phyloP scores from a whole-genome alignment of 345 rosid species.

The Brassica cretica region DNA sequence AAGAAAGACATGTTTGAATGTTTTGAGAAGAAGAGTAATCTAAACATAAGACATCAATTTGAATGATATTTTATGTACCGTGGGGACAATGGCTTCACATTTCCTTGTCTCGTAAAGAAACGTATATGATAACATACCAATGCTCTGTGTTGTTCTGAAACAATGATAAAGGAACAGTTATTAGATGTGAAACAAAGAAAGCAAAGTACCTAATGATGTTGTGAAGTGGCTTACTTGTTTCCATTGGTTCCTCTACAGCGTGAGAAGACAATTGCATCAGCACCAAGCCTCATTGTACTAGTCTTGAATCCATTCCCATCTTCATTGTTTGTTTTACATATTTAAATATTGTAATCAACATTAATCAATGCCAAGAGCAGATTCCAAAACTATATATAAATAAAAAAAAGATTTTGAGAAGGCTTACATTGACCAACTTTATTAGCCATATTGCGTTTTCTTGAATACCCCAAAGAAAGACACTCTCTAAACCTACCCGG shows the following conservation, averaged over 20 bases:
- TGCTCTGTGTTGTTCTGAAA: slow-evolving; percentile 55
- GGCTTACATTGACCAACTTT: slow-evolving; percentile 78
- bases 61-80: slow-evolving; percentile 45
- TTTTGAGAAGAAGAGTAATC: not conserved
- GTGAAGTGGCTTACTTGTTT: slow-evolving; percentile 39
- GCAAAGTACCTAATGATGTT: not conserved
- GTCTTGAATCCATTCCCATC: slow-evolving; percentile 93
- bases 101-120: slow-evolving; percentile 61
- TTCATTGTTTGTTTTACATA: slow-evolving; percentile 29
- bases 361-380: not conserved
- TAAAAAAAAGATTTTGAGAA: not conserved
- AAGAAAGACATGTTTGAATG: not conserved
- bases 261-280: slow-evolving; percentile 82
- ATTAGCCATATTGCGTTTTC: slow-evolving; percentile 67
- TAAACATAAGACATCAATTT: not conserved
- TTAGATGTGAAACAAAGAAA: not conserved
- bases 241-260: slow-evolving; percentile 49
- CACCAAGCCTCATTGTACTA: slow-evolving; percentile 88
- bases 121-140: slow-evolving; percentile 76
- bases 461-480: slow-evolving; percentile 84
- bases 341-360: not conserved
- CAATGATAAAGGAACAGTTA: not conserved
- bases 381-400: not conserved
- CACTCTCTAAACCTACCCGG: slow-evolving; percentile 69
- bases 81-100: slow-evolving; percentile 78